phyloP scores from a whole-genome alignment of 495 filamentous ascomycete genomes.

The Penicillium longicatenatum region DNA sequence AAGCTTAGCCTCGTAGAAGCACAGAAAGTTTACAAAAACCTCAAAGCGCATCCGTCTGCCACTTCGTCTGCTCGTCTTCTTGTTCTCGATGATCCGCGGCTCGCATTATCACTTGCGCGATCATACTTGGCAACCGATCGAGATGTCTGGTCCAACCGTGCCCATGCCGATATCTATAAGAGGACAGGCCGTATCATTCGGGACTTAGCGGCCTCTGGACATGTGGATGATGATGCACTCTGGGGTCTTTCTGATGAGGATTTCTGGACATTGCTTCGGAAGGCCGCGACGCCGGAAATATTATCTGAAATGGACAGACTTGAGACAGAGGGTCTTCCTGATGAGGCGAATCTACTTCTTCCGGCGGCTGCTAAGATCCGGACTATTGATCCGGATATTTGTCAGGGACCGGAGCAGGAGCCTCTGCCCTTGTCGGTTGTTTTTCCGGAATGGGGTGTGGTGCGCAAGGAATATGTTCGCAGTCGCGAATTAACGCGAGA shows the following conservation, averaged over 20 bases:
- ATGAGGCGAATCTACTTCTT: constrained; percentile 30
- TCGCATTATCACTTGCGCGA: constrained; percentile 34
- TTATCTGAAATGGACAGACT: constrained; percentile 30
- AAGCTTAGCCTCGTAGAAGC: constrained; percentile 34
- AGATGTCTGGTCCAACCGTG: constrained; percentile 40
- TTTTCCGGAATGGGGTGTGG: constrained; percentile 31
- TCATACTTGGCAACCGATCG: constrained; percentile 37
- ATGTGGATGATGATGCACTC: constrained; percentile 31
- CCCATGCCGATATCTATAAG: constrained; percentile 35
- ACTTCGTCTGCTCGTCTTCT: constrained; percentile 32
- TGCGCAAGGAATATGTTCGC: constrained; percentile 36
- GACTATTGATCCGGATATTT: constrained; percentile 43
- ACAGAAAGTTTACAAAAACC: constrained; percentile 21
- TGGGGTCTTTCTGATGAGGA: constrained; percentile 41
- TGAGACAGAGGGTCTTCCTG: constrained; percentile 32
- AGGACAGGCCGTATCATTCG: constrained; percentile 38
- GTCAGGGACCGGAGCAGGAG: constrained; percentile 9
- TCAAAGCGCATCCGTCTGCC: constrained; percentile 34
- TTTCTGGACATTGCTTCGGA: constrained; percentile 38
- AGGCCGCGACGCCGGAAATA: constrained; percentile 25
- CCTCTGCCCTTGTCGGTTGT: constrained; percentile 34
- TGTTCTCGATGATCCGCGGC: constrained; percentile 31
- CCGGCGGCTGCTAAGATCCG: constrained; percentile 36
- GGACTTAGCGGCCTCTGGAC: constrained; percentile 23
- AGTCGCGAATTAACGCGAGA: constrained; percentile 17